Conservation (phyloP, 306 rosid genomes). For the Glycine latifolia region DNA sequence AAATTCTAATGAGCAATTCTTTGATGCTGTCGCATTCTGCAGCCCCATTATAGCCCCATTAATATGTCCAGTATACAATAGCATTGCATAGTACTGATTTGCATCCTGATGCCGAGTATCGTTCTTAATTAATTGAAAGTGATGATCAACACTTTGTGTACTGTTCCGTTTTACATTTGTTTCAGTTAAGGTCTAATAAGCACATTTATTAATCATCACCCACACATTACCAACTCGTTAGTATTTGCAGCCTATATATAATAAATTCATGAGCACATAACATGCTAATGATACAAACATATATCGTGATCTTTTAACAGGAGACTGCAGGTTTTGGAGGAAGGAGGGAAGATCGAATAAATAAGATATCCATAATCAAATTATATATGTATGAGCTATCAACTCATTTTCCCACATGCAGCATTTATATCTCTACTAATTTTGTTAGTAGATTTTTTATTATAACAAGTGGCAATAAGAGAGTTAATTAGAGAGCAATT, state of each 20-base stretch:
- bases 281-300: not conserved
- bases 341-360: not conserved
- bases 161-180: too few species aligned
- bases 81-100: too few species aligned
- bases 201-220: not conserved
- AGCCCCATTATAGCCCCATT: slow-evolving; percentile 1
- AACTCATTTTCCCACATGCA: too few species aligned
- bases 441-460: too few species aligned
- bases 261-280: not conserved
- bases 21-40: not conserved
- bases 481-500: not conserved
- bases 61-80: not conserved
- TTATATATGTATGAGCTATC: too few species aligned
- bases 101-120: too few species aligned
- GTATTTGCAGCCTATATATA: not conserved
- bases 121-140: too few species aligned
- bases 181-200: not conserved
- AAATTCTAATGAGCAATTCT: not conserved
- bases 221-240: not conserved
- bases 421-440: too few species aligned
- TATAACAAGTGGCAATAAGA: not conserved
- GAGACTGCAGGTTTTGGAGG: not conserved
- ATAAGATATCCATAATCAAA: not conserved
- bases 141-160: too few species aligned
- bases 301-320: not conserved